Evolutionary conservation across 139 green algal species (phyloP).

Genomic region (Chlorokybus atmophyticus): DNA sequence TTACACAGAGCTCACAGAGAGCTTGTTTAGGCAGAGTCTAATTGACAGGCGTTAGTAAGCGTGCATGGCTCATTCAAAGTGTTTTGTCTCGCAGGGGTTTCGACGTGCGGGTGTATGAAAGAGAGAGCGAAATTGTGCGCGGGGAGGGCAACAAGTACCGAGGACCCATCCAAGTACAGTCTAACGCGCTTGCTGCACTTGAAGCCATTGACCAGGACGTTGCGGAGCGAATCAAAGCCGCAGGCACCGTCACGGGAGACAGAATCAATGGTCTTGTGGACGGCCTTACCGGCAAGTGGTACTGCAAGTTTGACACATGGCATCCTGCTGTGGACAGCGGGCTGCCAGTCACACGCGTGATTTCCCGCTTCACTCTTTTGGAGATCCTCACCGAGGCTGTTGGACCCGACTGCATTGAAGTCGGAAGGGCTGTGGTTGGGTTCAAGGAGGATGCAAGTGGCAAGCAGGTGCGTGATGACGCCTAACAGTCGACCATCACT

Average conservation of each 20-base stretch:
- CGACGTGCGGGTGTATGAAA: slow-evolving; percentile 69
- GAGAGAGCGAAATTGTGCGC: slow-evolving; percentile 79
- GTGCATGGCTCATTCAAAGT: too few relatives aligned
- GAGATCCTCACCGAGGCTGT: slow-evolving; percentile 26
- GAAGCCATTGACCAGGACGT: slow-evolving; percentile 31
- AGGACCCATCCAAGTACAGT: slow-evolving; percentile 60
- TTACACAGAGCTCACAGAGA: too few relatives aligned
- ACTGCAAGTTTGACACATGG: slow-evolving; percentile 27
- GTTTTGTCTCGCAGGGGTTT: too few relatives aligned
- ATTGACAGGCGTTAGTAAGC: too few relatives aligned
- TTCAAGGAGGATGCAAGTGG: slow-evolving; percentile 30
- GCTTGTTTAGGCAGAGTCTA: too few relatives aligned
- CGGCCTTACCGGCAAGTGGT: slow-evolving; percentile 42
- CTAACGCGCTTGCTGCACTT: slow-evolving; percentile 42
- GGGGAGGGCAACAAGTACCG: slow-evolving; percentile 46
- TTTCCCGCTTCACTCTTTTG: slow-evolving; percentile 26
- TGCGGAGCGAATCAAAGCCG: slow-evolving; percentile 29
- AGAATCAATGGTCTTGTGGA: slow-evolving; percentile 46
- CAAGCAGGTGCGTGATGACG: slow-evolving; percentile 5
- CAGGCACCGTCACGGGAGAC: slow-evolving; percentile 38
- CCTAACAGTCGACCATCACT: background rate
- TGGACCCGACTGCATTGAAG: slow-evolving; percentile 11
- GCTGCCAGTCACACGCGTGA: slow-evolving; percentile 30
- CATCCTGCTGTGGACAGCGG: slow-evolving; percentile 22
- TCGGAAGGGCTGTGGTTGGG: slow-evolving; percentile 24